Evolutionary conservation across 179 eudicot species (phyloP).

Genomic region (Heliamphora pulchella): DNA sequence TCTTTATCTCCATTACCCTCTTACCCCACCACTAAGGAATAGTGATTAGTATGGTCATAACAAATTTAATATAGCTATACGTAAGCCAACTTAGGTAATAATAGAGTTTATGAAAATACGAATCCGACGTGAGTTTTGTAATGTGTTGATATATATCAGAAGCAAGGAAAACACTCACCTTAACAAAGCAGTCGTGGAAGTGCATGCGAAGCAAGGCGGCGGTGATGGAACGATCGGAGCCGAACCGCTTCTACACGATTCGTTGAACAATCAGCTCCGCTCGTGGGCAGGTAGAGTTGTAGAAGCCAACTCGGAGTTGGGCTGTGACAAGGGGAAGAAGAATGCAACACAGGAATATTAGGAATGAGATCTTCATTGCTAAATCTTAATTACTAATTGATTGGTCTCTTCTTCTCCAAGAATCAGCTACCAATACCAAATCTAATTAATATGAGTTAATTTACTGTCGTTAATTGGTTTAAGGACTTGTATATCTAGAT

Average conservation of each 20-base stretch:
- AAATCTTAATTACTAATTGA: too few relatives aligned
- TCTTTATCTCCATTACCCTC: too few relatives aligned
- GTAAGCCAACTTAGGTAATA: too few relatives aligned
- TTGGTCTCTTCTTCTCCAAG: background rate
- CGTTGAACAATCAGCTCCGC: slow-evolving; percentile 34
- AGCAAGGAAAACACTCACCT: slow-evolving; percentile 23
- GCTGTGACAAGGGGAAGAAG: slow-evolving; percentile 18
- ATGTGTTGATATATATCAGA: too few relatives aligned
- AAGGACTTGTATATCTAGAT: too few relatives aligned
- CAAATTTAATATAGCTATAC: too few relatives aligned
- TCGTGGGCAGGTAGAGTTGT: slow-evolving; percentile 30
- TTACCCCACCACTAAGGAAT: too few relatives aligned
- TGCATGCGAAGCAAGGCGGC: slow-evolving; percentile 57
- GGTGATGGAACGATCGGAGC: slow-evolving; percentile 20
- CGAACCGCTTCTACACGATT: slow-evolving; percentile 25
- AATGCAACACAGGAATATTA: background rate
- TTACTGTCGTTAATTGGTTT: background rate
- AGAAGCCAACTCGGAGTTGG: slow-evolving; percentile 37
- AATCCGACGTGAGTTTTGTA: too few relatives aligned
- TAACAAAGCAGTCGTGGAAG: slow-evolving; percentile 50
- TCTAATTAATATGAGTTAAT: too few relatives aligned
- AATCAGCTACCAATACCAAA: too few relatives aligned
- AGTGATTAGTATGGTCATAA: too few relatives aligned
- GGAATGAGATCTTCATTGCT: slow-evolving; percentile 4
- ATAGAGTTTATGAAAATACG: too few relatives aligned